Conservation (phyloP, 805 yeast genomes). For the Komagataella pastoris region DNA sequence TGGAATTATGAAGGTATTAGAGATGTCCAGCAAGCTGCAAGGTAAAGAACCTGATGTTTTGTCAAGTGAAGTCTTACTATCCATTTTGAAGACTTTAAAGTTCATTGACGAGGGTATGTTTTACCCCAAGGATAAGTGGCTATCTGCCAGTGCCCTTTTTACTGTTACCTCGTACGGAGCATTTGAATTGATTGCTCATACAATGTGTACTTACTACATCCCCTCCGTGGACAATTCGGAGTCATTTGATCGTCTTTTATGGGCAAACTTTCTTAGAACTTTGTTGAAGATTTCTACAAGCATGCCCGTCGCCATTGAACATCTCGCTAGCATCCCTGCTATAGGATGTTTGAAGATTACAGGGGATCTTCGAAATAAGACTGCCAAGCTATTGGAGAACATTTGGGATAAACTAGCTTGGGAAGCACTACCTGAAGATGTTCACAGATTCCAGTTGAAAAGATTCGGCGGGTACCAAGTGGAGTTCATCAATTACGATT, state of each 20-base stretch:
- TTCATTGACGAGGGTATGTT: slow-evolving; percentile 38
- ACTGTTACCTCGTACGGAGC: slow-evolving; percentile 42
- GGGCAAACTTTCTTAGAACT: slow-evolving; percentile 54
- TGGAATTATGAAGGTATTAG: neutral
- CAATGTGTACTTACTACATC: slow-evolving; percentile 32
- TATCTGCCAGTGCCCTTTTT: slow-evolving; percentile 47
- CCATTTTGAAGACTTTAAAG: slow-evolving; percentile 33
- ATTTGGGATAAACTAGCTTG: slow-evolving; percentile 71
- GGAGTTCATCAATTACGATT: slow-evolving; percentile 37
- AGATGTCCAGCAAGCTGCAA: neutral
- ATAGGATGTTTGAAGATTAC: slow-evolving; percentile 55
- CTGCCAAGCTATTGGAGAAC: slow-evolving; percentile 38
- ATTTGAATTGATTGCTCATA: slow-evolving; percentile 37
- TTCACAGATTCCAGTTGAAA: slow-evolving; percentile 41
- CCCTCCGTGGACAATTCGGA: slow-evolving; percentile 40
- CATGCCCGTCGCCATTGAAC: slow-evolving; percentile 59
- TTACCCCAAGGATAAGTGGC: slow-evolving; percentile 63
- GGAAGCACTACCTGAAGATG: slow-evolving; percentile 41
- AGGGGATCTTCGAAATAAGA: slow-evolving; percentile 46
- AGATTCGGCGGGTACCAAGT: slow-evolving; percentile 63
- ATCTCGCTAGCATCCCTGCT: slow-evolving; percentile 58
- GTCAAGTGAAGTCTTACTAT: neutral
- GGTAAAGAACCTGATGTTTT: neutral
- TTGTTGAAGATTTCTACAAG: slow-evolving; percentile 46
- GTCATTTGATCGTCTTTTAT: slow-evolving; percentile 41